phyloP scores from a whole-genome alignment of 2,329 filamentous ascomycete genomes.

The Fonsecaea nubica region DNA sequence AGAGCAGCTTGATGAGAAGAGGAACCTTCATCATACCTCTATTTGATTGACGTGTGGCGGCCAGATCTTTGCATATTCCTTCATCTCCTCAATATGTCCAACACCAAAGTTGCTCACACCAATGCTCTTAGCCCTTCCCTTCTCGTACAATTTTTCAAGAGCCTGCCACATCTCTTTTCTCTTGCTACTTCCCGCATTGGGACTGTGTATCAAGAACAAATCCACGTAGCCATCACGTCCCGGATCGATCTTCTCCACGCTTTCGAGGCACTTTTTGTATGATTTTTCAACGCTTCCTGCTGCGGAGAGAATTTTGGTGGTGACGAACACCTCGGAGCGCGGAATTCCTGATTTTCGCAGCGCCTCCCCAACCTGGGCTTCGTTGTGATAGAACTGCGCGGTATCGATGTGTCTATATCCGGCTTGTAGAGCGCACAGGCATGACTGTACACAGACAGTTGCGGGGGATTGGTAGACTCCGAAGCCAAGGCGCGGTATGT shows the following conservation, averaged over 20 bases:
- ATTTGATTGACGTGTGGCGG: slow-evolving; percentile 78
- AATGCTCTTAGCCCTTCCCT: slow-evolving; percentile 68
- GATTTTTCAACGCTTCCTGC: slow-evolving; percentile 62
- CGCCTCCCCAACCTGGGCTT: slow-evolving; percentile 69
- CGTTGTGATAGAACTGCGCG: slow-evolving; percentile 74
- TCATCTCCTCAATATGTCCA: slow-evolving; percentile 72
- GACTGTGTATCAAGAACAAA: slow-evolving; percentile 72
- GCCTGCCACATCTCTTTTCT: slow-evolving; percentile 70
- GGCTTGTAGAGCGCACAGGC: slow-evolving; percentile 60
- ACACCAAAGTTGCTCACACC: slow-evolving; percentile 76
- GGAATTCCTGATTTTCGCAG: slow-evolving; percentile 63
- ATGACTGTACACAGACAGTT: slow-evolving; percentile 63
- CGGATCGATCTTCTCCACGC: slow-evolving; percentile 67
- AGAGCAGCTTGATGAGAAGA: neutral
- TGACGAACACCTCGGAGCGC: slow-evolving; percentile 69
- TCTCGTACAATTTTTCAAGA: slow-evolving; percentile 65
- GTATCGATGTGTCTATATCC: slow-evolving; percentile 65
- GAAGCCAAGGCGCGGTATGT: slow-evolving; percentile 72
- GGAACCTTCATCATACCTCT: slow-evolving; percentile 58
- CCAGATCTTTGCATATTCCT: slow-evolving; percentile 67
- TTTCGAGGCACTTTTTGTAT: slow-evolving; percentile 65
- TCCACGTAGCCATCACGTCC: slow-evolving; percentile 68
- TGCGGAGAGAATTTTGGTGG: slow-evolving; percentile 70
- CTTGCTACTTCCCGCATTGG: slow-evolving; percentile 61
- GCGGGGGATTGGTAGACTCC: slow-evolving; percentile 70